phyloP scores from a whole-genome alignment of 2,329 filamentous ascomycete species.

The Diplocarpon rosae region DNA sequence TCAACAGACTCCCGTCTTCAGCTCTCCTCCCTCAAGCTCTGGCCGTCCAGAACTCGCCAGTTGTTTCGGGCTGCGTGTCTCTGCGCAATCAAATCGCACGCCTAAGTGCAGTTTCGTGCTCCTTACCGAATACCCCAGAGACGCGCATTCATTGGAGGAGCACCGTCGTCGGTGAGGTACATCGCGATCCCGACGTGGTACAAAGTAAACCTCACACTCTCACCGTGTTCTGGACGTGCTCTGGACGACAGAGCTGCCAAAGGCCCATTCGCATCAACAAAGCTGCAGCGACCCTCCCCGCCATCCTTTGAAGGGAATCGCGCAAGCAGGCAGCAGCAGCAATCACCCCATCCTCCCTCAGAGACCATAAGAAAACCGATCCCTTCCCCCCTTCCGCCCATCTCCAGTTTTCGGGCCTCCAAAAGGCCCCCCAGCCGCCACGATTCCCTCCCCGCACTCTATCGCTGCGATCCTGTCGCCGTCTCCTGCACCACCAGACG shows the following conservation, averaged over 20 bases:
- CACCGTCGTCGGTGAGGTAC: too few relatives aligned
- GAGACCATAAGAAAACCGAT: background rate
- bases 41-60: too few relatives aligned
- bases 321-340: background rate
- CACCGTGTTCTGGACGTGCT: too few relatives aligned
- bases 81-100: too few relatives aligned
- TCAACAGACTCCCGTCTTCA: too few relatives aligned
- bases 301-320: background rate
- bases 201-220: background rate
- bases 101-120: too few relatives aligned
- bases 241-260: too few relatives aligned
- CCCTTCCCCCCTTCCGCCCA: background rate
- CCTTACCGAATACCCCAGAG: background rate
- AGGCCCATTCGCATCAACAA: background rate
- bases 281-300: background rate
- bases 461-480: conserved; percentile 29
- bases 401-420: conserved; percentile 16
- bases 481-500: conserved; percentile 10
- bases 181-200: background rate
- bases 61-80: too few relatives aligned
- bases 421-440: conserved; percentile 24
- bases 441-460: conserved; percentile 28
- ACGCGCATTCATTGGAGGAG: background rate
- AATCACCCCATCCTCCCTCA: background rate
- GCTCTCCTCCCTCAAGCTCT: too few relatives aligned